These are phyloP conservation scores for Angomonas ambiguus DNA, from an alignment of 208 protist genomes.

Conservation along the genomic window DNA sequence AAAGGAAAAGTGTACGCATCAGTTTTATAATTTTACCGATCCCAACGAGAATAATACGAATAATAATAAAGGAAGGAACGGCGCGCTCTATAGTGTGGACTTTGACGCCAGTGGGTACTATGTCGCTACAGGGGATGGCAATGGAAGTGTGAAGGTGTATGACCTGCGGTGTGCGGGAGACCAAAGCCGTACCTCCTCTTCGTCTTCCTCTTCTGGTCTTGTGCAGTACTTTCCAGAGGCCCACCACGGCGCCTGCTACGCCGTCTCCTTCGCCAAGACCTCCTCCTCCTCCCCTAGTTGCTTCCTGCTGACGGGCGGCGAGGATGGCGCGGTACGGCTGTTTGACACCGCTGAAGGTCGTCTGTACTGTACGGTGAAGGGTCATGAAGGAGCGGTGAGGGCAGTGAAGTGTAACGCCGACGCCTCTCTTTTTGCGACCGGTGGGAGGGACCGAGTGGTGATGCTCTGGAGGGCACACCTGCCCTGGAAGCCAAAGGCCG, in stretches of 20 bases:
- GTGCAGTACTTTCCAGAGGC: slow-evolving; percentile 79
- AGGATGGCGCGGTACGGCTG: slow-evolving; percentile 75
- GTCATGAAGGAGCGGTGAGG: slow-evolving; percentile 68
- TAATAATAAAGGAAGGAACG: slow-evolving; percentile 20
- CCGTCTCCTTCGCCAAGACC: slow-evolving; percentile 65
- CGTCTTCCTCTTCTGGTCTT: slow-evolving; percentile 29
- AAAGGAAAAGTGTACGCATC: slow-evolving; percentile 29
- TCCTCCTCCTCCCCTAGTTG: too few species aligned
- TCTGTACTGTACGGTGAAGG: slow-evolving; percentile 82
- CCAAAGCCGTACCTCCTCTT: neutral
- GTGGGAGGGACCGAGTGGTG: slow-evolving; percentile 60
- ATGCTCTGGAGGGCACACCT: slow-evolving; percentile 84
- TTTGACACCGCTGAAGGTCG: slow-evolving; percentile 84
- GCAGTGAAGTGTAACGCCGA: slow-evolving; percentile 45
- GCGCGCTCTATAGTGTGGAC: slow-evolving; percentile 48
- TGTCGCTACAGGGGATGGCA: slow-evolving; percentile 62
- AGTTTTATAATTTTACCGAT: slow-evolving; percentile 44
- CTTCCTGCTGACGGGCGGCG: slow-evolving; percentile 74
- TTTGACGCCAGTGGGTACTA: slow-evolving; percentile 85
- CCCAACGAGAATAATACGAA: neutral
- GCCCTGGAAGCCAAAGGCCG: too few species aligned
- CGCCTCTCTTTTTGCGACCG: slow-evolving; percentile 61
- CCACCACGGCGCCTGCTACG: slow-evolving; percentile 60
- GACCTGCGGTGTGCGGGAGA: slow-evolving; percentile 55
- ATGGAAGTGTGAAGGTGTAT: slow-evolving; percentile 81